Conservation (phyloP, 805 yeast genomes). For the Wickerhamomyces rabaulensis region DNA sequence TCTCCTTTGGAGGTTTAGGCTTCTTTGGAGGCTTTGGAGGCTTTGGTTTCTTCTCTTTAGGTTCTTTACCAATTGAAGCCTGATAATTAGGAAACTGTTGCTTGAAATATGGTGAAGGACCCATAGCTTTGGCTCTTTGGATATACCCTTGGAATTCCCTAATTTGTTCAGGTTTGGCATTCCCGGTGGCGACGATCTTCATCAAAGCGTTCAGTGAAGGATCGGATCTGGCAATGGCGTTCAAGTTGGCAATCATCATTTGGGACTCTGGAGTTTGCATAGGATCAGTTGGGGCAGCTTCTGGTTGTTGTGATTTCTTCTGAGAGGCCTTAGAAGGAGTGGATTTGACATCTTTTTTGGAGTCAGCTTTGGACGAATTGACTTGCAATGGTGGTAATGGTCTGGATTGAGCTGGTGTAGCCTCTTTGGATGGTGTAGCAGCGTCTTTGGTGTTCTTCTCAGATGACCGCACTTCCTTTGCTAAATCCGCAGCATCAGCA, state of each 20-base stretch:
- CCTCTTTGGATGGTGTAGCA: not conserved
- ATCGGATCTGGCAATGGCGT: conserved; percentile 74
- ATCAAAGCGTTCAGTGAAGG: conserved; percentile 62
- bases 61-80: conserved; percentile 15
- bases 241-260: conserved; percentile 80
- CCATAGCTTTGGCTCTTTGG: conserved; percentile 72
- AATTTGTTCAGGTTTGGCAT: conserved; percentile 68
- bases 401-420: conserved; percentile 1
- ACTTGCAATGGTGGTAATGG: conserved; percentile 15
- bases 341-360: not conserved
- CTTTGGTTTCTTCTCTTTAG: conserved; percentile 1
- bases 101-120: conserved; percentile 39
- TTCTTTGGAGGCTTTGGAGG: conserved; percentile 6
- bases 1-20: conserved; percentile 34
- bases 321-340: not conserved
- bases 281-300: conserved; percentile 26
- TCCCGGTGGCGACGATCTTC: conserved; percentile 83
- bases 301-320: not conserved
- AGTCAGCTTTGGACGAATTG: not conserved
- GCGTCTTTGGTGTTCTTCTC: not conserved
- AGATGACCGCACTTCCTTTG: not conserved
- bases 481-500: not conserved
- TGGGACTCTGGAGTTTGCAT: conserved; percentile 62
- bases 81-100: conserved; percentile 23
- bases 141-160: conserved; percentile 77